Conservation (phyloP, 768 basidiomycete species). For the Paxillus ammoniavirescens region DNA sequence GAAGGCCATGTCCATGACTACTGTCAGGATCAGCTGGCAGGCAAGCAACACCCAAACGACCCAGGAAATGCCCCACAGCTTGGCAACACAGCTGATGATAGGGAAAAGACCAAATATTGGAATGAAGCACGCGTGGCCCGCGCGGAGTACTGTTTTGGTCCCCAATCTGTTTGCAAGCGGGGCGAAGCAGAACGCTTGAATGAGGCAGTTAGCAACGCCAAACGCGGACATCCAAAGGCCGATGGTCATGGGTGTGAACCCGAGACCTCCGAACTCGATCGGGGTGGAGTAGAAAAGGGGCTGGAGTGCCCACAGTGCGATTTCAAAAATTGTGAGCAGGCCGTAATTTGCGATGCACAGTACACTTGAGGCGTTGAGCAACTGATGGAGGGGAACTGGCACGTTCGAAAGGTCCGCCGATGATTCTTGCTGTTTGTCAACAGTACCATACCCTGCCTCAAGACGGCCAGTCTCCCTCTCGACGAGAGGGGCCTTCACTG, state of each 20-base stretch:
- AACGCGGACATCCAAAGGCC: constrained; percentile 35
- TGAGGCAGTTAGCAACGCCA: constrained; percentile 31
- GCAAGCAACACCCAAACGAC: constrained; percentile 28
- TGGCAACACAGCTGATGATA: constrained; percentile 26
- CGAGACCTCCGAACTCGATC: constrained; percentile 36
- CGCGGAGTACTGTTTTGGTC: constrained; percentile 29
- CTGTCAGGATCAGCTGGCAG: constrained; percentile 21
- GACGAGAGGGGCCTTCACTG: constrained; percentile 12
- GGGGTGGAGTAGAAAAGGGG: constrained; percentile 40
- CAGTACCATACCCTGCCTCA: constrained; percentile 15
- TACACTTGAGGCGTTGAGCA: constrained; percentile 28
- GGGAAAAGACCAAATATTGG: constrained; percentile 33
- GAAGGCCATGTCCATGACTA: constrained; percentile 30
- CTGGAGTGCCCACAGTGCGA: constrained; percentile 32
- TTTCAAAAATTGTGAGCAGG: constrained; percentile 34
- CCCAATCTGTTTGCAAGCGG: constrained; percentile 30
- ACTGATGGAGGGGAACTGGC: constrained; percentile 25
- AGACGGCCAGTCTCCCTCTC: constrained; percentile 10
- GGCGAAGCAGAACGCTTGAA: constrained; percentile 35
- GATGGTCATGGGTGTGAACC: constrained; percentile 34
- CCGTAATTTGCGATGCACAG: constrained; percentile 38
- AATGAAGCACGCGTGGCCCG: constrained; percentile 27
- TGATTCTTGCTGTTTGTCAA: constrained; percentile 7
- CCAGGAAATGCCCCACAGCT: constrained; percentile 18
- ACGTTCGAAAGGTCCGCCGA: neutral